A percentile compares a stretch with the other conserved stretches of the same genome.
phyloP scores from a whole-genome alignment of 352 stramenopile genomes.

The Elongisporangium senticosum region DNA sequence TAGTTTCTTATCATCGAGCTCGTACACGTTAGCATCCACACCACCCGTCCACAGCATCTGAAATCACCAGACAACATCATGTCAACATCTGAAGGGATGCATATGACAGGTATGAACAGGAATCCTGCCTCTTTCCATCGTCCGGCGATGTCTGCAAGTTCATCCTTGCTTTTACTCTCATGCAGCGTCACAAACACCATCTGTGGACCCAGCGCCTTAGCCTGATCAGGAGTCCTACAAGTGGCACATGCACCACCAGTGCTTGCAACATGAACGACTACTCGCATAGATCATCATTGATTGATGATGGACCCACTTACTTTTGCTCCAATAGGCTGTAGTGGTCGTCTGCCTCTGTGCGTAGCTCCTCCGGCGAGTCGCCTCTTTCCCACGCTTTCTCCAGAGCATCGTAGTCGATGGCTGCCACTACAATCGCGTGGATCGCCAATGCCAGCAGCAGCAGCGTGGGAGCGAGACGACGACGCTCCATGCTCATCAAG shows the following conservation, averaged over 20 bases:
- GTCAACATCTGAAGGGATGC: neutral
- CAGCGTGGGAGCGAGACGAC: neutral
- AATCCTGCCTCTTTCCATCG: conserved; percentile 64
- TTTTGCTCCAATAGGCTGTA: conserved; percentile 32
- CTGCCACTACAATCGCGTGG: neutral
- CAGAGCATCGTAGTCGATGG: conserved; percentile 62
- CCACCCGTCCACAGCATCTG: conserved; percentile 75
- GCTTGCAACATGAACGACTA: neutral
- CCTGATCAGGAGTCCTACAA: conserved; percentile 28
- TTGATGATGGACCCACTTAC: conserved; percentile 14
- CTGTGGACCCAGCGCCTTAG: conserved; percentile 54
- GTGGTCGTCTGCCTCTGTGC: conserved; percentile 43
- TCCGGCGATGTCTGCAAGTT: conserved; percentile 36
- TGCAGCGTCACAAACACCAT: conserved; percentile 76
- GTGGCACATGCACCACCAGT: neutral
- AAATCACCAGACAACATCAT: conserved; percentile 1
- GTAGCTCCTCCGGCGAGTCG: conserved; percentile 40
- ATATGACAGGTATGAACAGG: neutral
- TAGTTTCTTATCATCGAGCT: conserved; percentile 49
- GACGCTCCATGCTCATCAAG: neutral
- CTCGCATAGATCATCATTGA: neutral
- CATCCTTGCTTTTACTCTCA: neutral
- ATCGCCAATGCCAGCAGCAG: neutral
- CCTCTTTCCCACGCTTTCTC: conserved; percentile 59
- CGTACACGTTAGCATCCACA: conserved; percentile 63